Base-by-base conservation (phyloP, 768 basidiomycete species). In the Mycena amicta region DNA sequence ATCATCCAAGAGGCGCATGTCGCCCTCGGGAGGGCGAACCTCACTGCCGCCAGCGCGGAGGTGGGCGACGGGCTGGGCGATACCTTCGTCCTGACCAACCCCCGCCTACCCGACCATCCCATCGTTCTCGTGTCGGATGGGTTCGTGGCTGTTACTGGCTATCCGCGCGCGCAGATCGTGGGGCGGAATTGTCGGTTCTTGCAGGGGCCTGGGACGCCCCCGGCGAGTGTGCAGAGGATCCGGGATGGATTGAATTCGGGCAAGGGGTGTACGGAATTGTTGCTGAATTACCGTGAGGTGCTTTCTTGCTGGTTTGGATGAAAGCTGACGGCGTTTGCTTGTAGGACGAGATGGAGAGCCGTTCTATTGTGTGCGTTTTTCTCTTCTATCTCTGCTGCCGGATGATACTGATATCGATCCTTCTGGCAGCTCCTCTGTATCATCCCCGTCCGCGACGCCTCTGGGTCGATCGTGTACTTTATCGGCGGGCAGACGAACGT, bases 401-500 rank as follows among this genome's bases (percentile, higher is more conserved):
- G 28, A 20, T 39, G 20, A 20, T 28, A 28, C 23, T 29, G 33
- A 18, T 18, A 8, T 37, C 8, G 18, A 26, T 28, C n/a, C 43
- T 23, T 37, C n/a, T n/a, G n/a, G 27, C 27, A 63, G 62, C 62
- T 63, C 25, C 22, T 63, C 18, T 63, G 62, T 40, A 63, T 63
- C 40, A 63, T 60, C 20, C 62, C 62, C 23, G 55, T 63, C 18
- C 62, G 55, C 22, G 62, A 63, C 40, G 27, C 58, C 0, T 53
- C 55, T 3, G 62, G 62, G 29, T 4, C 57, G 2, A 60, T 63
- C 22, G 62, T 63, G 12, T 63, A 63, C 29, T 63, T 63, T 33
- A 57, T 63, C 33, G 62, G 62, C n/a, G 62, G 62, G 16, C 62
- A 63, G 37, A 60, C 62, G 25, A 63, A 63, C 37, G 62, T 63